Percentiles rank a stretch among this genome's conserved stretches.
phyloP scores from a whole-genome alignment of 108 stramenopile species.

The Discostella stelligeroides region DNA sequence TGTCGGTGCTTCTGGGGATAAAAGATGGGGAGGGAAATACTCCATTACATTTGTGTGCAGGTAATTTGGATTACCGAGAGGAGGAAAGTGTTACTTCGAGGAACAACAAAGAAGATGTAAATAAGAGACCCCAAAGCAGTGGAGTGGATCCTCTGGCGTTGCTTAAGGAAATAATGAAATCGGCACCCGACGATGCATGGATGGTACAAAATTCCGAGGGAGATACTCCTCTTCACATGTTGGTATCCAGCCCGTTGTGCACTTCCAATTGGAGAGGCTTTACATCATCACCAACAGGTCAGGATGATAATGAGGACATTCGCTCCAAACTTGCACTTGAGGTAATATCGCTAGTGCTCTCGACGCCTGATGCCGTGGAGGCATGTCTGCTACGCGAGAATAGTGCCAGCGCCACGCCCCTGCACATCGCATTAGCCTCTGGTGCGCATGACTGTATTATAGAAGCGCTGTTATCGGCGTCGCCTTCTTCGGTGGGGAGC shows the following conservation, averaged over 20 bases:
- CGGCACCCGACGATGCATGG: conserved; percentile 45
- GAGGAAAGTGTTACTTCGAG: not conserved
- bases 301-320: conserved; percentile 2
- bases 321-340: conserved; percentile 20
- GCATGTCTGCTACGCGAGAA: conserved; percentile 32
- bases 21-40: conserved; percentile 59
- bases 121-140: not conserved
- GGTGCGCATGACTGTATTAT: conserved; percentile 54
- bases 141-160: conserved; percentile 20
- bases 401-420: conserved; percentile 41
- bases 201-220: conserved; percentile 56
- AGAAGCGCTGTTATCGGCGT: conserved; percentile 42
- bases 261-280: conserved; percentile 14
- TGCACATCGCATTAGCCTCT: conserved; percentile 59
- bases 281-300: conserved; percentile 8
- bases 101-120: not conserved
- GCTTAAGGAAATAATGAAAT: conserved; percentile 43
- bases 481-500: conserved; percentile 32
- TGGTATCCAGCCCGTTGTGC: conserved; percentile 54
- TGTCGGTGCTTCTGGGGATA: conserved; percentile 20
- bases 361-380: conserved; percentile 10
- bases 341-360: conserved; percentile 17
- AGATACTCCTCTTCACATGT: conserved; percentile 60
- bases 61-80: conserved; percentile 32
- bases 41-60: conserved; percentile 59